Conservation (phyloP, 148 eudicot genomes). For the Vaccinium vitisidaea region DNA sequence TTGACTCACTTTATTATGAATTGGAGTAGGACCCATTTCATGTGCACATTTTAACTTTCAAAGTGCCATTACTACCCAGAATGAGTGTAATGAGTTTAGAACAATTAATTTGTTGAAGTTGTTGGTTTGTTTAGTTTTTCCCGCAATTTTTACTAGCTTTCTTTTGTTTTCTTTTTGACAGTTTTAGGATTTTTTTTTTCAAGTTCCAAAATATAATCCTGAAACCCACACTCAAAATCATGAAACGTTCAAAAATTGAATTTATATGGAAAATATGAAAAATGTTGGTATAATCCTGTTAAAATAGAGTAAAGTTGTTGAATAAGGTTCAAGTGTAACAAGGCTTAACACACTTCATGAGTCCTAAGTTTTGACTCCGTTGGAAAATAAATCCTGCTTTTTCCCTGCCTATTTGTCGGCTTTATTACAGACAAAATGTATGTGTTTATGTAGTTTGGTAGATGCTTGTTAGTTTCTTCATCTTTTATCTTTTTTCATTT, state of each 20-base stretch:
- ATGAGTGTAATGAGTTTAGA: not conserved
- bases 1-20: too few relatives aligned
- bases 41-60: too few relatives aligned
- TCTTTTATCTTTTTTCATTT: not conserved
- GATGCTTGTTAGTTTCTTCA: not conserved
- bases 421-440: not conserved
- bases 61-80: not conserved
- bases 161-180: not conserved
- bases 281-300: not conserved
- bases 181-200: not conserved
- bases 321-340: not conserved
- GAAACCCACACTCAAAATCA: not conserved
- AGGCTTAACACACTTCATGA: not conserved
- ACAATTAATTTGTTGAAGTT: not conserved
- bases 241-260: not conserved
- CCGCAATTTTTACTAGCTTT: not conserved
- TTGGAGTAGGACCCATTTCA: too few relatives aligned
- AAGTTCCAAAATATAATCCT: not conserved
- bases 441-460: not conserved
- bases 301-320: not conserved
- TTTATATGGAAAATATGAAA: not conserved
- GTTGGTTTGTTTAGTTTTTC: not conserved
- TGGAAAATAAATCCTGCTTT: not conserved
- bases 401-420: not conserved
- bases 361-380: not conserved